These are phyloP conservation scores for Termitomyces sp. DNA, from an alignment of 768 basidiomycete genomes.

Conservation along the genomic window DNA sequence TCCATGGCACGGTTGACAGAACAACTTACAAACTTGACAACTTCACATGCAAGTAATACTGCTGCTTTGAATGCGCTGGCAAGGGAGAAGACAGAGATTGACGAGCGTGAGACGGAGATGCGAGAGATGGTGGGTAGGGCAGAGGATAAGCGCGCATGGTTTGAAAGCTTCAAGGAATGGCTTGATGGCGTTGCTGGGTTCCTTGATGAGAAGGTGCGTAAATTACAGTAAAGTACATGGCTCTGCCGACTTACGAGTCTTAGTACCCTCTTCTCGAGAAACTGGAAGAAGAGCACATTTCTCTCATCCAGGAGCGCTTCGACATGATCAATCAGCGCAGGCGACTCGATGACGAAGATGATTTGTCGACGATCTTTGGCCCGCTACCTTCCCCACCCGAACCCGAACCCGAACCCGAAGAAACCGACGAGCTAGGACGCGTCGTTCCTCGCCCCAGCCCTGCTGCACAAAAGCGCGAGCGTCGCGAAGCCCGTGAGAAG, in stretches of 20 bases:
- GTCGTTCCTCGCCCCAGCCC: neutral
- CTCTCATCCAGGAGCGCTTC: slow-evolving; percentile 67
- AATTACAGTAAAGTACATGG: neutral
- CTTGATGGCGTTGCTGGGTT: slow-evolving; percentile 80
- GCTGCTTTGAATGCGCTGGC: slow-evolving; percentile 50
- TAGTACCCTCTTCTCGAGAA: slow-evolving; percentile 78
- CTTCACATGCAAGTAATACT: slow-evolving; percentile 64
- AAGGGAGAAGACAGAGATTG: slow-evolving; percentile 60
- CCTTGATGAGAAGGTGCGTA: slow-evolving; percentile 74
- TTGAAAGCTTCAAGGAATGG: slow-evolving; percentile 73
- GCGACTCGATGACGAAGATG: slow-evolving; percentile 73
- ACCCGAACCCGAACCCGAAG: slow-evolving; percentile 27
- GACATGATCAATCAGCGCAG: slow-evolving; percentile 69
- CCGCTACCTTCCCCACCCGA: slow-evolving; percentile 23
- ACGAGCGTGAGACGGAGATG: slow-evolving; percentile 66
- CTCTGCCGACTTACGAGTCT: slow-evolving; percentile 4
- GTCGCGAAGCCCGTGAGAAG: slow-evolving; percentile 52
- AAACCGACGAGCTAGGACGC: slow-evolving; percentile 41
- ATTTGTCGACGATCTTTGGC: slow-evolving; percentile 68
- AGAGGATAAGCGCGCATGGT: slow-evolving; percentile 81
- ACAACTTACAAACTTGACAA: slow-evolving; percentile 53
- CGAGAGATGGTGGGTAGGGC: slow-evolving; percentile 69
- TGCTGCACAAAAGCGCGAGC: slow-evolving; percentile 34
- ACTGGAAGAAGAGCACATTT: slow-evolving; percentile 70
- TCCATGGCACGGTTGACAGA: slow-evolving; percentile 58